phyloP scores from a whole-genome alignment of 371 early-diverging fungal genomes.

The Rhizopus sp. region DNA sequence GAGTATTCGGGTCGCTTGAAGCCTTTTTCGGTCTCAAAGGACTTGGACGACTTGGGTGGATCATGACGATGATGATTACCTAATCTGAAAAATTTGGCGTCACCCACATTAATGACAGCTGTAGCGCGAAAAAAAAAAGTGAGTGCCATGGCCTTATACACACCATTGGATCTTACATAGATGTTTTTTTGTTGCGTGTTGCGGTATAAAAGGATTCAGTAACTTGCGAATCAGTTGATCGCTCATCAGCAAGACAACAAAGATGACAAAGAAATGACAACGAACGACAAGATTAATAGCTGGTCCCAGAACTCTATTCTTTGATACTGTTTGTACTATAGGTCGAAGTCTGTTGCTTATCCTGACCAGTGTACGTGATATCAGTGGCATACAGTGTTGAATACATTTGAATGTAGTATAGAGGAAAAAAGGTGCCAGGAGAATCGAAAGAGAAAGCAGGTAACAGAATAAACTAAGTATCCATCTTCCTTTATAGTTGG shows the following conservation, averaged over 20 bases:
- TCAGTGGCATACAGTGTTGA: slow-evolving; percentile 31
- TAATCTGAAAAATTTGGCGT: slow-evolving; percentile 31
- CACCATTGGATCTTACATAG: slow-evolving; percentile 26
- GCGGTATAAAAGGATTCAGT: slow-evolving; percentile 32
- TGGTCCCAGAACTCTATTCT: slow-evolving; percentile 35
- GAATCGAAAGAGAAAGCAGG: slow-evolving; percentile 19
- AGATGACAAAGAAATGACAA: slow-evolving; percentile 40
- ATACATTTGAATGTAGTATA: slow-evolving; percentile 33
- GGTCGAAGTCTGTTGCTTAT: slow-evolving; percentile 27
- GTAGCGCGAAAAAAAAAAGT: background rate
- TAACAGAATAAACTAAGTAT: slow-evolving; percentile 24
- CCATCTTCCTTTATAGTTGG: slow-evolving; percentile 22
- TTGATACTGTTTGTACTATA: slow-evolving; percentile 26
- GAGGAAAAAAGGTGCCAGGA: slow-evolving; percentile 25
- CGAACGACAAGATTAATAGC: slow-evolving; percentile 30
- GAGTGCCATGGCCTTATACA: background rate
- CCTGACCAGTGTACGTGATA: slow-evolving; percentile 19
- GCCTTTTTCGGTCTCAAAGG: background rate
- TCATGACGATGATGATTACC: slow-evolving; percentile 9
- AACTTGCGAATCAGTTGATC: slow-evolving; percentile 38
- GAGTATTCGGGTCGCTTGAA: slow-evolving; percentile 41
- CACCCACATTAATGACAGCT: slow-evolving; percentile 44
- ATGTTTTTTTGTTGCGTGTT: slow-evolving; percentile 30
- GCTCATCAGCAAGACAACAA: slow-evolving; percentile 34
- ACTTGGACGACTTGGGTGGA: slow-evolving; percentile 1